Percentiles rank a stretch among this genome's conserved stretches.
These are phyloP conservation scores for Rhexocercosporidium sp. DNA, from an alignment of 2,329 filamentous ascomycete species.

Conservation along the genomic window DNA sequence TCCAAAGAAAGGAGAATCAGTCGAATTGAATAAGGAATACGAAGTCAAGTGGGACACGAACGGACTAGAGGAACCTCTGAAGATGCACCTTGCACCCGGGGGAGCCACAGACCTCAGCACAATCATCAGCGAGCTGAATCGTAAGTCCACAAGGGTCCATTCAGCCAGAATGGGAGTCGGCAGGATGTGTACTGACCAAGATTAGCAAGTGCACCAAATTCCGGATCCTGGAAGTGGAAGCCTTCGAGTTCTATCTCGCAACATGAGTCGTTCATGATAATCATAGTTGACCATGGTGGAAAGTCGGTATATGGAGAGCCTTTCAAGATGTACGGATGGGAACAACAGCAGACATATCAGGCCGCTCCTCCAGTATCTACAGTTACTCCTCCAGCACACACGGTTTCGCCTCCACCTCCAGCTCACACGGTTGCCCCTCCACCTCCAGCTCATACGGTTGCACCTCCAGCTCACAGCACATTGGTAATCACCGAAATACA, in stretches of 20 bases:
- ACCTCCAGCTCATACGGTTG: background rate
- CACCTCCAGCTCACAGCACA: constrained; percentile 1
- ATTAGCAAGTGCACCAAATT: constrained; percentile 4
- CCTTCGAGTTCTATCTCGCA: background rate
- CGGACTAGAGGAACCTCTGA: constrained; percentile 3
- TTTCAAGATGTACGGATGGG: constrained; percentile 10
- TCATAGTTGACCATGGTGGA: constrained; percentile 10
- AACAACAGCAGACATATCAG: background rate
- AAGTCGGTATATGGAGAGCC: constrained; percentile 12
- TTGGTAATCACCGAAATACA: background rate
- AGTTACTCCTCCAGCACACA: background rate
- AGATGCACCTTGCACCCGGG: constrained; percentile 8
- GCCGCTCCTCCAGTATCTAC: background rate
- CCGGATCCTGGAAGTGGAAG: constrained; percentile 11
- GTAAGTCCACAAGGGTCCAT: background rate
- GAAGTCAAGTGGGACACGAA: constrained; percentile 7
- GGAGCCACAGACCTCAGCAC: constrained; percentile 11
- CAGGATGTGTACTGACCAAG: background rate
- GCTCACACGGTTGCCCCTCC: background rate
- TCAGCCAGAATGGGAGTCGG: background rate
- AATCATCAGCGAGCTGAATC: constrained; percentile 12
- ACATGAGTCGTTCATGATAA: constrained; percentile 4
- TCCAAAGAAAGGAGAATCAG: constrained; percentile 7
- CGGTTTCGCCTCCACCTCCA: background rate
- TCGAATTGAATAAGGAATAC: constrained; percentile 3